phyloP scores from a whole-genome alignment of 2,329 filamentous ascomycete species.

The Blastomyces percursus region DNA sequence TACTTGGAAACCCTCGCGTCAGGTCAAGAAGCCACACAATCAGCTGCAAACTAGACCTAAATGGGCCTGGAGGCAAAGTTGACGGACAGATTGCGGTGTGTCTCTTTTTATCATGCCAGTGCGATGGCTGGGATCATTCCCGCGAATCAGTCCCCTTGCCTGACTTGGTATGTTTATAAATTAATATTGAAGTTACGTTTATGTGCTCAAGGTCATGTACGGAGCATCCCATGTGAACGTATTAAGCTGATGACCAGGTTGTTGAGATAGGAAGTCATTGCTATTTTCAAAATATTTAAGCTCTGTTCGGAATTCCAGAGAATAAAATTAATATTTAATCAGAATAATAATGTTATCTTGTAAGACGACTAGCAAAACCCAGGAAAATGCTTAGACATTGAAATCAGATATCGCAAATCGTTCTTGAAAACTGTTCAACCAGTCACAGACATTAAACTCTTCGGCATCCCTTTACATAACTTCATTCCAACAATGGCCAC shows the following conservation, averaged over 20 bases:
- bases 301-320: neutral
- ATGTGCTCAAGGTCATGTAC: neutral
- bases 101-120: neutral
- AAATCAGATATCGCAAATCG: neutral
- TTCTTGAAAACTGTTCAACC: neutral
- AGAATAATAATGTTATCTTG: neutral
- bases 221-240: neutral
- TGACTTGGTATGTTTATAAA: neutral
- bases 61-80: neutral
- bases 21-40: neutral
- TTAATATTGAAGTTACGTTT: neutral
- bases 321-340: neutral
- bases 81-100: neutral
- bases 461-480: slow-evolving; percentile 2
- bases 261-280: neutral
- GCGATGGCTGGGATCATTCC: neutral
- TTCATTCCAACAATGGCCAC: slow-evolving; percentile 6
- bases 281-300: neutral
- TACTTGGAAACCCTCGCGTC: neutral
- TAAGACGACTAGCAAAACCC: neutral
- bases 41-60: neutral
- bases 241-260: neutral
- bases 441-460: neutral
- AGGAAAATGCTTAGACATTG: neutral
- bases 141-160: neutral